Evolutionary conservation across 257 asterid genomes (phyloP), one percentile per base, ranked within the genome.

Genomic region (Anisodus acutangulus): DNA sequence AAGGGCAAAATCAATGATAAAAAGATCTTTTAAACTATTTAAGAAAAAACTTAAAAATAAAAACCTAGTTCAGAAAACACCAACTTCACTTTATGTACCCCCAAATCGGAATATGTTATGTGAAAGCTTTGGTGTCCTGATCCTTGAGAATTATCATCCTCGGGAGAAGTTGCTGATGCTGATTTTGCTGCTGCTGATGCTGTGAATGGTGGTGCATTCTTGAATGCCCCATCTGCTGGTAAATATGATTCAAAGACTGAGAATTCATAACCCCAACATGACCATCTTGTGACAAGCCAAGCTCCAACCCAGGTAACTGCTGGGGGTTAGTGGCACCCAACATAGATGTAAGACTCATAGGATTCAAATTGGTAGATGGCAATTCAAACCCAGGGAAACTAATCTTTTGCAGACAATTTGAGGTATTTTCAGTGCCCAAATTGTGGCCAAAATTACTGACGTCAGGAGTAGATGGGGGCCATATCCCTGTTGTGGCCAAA

Each of bases 211-310:
- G 91, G 35, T 87, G 91, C 82, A 84, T 82, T 79, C 90, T 88
- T 49, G 90, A 82, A 84, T 87, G 90, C 39, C 79, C 90, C 87
- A 91, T 86, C 81, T 90, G 97, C 84, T 91, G 98, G 85, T 94
- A 92, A 85, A 92, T 89, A 89, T 92, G 98, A 54, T 80, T 85
- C 26, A 90, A 87, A 15, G 90, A 83, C 43, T 90, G 95, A 64
- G 89, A 90, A 84, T 86, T 90, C 41, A 91, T 63, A 70, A 86
- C 90, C 47, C 95, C 96, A 41, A 90, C 66, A 72, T 87, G 92
- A 49, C 91, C 93, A 78, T 94, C 97, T 78, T 94, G 95, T 60
- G 98, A 88, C 13, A 94, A 76, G 31, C 98, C 95, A 4, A 94
- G 93, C 83, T 92, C 95, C 82, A 94, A 89, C 17, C 95, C 98